These are phyloP conservation scores for Serendipita sp. DNA, from an alignment of 768 basidiomycete genomes.

Conservation along the genomic window DNA sequence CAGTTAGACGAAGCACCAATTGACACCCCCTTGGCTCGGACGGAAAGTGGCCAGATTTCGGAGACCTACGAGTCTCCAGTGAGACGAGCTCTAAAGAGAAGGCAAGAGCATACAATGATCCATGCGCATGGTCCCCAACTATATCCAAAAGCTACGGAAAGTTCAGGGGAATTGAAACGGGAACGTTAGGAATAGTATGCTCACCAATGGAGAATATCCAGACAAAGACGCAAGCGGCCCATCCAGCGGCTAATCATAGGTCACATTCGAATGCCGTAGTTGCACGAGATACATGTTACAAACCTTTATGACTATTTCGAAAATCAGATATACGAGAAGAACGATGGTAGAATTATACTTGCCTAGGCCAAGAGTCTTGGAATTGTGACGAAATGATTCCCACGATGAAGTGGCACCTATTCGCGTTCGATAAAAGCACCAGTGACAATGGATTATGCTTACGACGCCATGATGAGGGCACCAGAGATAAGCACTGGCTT, in stretches of 20 bases:
- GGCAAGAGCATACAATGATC: slow-evolving; percentile 63
- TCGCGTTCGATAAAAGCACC: slow-evolving; percentile 9
- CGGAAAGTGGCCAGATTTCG: slow-evolving; percentile 24
- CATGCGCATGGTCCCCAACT: slow-evolving; percentile 68
- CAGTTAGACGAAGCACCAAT: slow-evolving; percentile 66
- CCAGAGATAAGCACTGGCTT: slow-evolving; percentile 62
- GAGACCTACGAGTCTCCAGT: background rate
- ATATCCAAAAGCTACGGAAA: slow-evolving; percentile 39
- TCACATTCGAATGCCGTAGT: slow-evolving; percentile 4
- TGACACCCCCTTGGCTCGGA: slow-evolving; percentile 60
- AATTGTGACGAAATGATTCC: slow-evolving; percentile 48
- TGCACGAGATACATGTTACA: background rate
- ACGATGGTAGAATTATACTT: slow-evolving; percentile 19
- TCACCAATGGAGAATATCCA: slow-evolving; percentile 60
- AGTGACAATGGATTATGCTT: slow-evolving; percentile 11
- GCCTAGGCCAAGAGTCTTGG: slow-evolving; percentile 37
- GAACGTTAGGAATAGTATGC: slow-evolving; percentile 10
- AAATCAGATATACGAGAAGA: background rate
- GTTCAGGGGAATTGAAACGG: background rate
- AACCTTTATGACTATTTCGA: slow-evolving; percentile 4
- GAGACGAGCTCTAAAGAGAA: slow-evolving; percentile 29
- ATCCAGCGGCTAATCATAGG: slow-evolving; percentile 38
- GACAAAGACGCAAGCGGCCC: slow-evolving; percentile 52
- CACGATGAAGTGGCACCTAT: slow-evolving; percentile 52
- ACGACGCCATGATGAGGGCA: slow-evolving; percentile 56